phyloP scores from a whole-genome alignment of 2,329 filamentous ascomycete genomes.

The Ceratocystis papillata region DNA sequence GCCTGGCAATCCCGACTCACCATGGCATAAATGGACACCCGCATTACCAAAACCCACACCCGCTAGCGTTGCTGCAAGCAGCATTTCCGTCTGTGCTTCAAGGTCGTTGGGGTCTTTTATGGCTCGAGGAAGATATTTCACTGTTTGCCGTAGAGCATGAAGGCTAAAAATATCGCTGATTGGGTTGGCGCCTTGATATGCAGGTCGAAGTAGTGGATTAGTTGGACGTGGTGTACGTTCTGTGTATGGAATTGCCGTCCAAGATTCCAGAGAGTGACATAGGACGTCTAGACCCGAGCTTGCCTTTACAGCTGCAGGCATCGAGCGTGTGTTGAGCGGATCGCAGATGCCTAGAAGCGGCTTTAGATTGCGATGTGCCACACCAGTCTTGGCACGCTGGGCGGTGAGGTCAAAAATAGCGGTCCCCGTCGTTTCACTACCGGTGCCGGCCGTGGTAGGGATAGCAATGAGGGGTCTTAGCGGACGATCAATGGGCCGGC shows the following conservation, averaged over 20 bases:
- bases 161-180: conserved; percentile 97
- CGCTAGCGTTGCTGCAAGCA: conserved; percentile 84
- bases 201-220: conserved; percentile 83
- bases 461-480: conserved; percentile 63
- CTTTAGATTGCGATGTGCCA: conserved; percentile 91
- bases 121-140: conserved; percentile 85
- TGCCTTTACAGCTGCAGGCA: conserved; percentile 89
- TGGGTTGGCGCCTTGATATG: conserved; percentile 94
- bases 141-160: conserved; percentile 67
- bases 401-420: conserved; percentile 94
- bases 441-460: conserved; percentile 71
- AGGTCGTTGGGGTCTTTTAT: conserved; percentile 79
- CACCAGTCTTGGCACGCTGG: conserved; percentile 85
- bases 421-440: conserved; percentile 91
- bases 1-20: conserved; percentile 32
- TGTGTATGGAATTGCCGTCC: conserved; percentile 92
- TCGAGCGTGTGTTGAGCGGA: conserved; percentile 84
- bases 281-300: conserved; percentile 87
- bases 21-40: conserved; percentile 70
- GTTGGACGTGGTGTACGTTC: conserved; percentile 72
- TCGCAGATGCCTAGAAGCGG: conserved; percentile 82
- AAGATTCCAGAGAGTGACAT: conserved; percentile 89
- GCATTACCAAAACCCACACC: conserved; percentile 97
- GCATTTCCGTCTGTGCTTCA: conserved; percentile 91
- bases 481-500: conserved; percentile 55